A percentile compares a stretch with the other conserved stretches of the same genome.
Conservation (phyloP, 352 stramenopile species). For the Globisporangium paddicum region DNA sequence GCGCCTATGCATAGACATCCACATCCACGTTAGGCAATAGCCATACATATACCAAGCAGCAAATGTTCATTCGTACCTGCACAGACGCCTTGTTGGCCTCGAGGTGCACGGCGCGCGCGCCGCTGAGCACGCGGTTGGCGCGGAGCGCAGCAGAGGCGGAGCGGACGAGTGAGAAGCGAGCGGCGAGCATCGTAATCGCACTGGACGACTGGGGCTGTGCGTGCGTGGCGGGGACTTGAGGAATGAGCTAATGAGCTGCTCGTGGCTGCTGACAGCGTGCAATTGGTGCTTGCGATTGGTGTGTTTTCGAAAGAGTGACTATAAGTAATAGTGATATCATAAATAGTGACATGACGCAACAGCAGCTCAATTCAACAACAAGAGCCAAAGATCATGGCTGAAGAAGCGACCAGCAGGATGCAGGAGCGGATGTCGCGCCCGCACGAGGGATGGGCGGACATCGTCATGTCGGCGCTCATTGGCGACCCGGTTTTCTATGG, state of each 20-base stretch:
- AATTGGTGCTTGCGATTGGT: constrained; percentile 1
- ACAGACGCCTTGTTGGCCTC: constrained; percentile 58
- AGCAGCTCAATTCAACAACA: no score
- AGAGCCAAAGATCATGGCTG: neutral
- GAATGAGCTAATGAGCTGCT: constrained; percentile 7
- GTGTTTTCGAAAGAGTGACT: neutral
- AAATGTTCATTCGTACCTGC: constrained; percentile 23
- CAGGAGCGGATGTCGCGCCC: constrained; percentile 42
- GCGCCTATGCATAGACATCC: constrained; percentile 21
- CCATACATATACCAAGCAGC: neutral
- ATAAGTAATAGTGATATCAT: neutral
- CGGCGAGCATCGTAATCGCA: constrained; percentile 5
- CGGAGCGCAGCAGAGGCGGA: constrained; percentile 6
- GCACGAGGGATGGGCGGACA: constrained; percentile 60
- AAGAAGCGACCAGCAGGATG: constrained; percentile 23
- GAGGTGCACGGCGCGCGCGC: constrained; percentile 45
- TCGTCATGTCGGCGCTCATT: constrained; percentile 50
- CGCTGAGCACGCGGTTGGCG: constrained; percentile 9
- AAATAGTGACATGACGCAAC: neutral
- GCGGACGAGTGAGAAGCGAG: constrained; percentile 3
- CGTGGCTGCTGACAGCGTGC: constrained; percentile 2
- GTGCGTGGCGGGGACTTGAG: neutral
- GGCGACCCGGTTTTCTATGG: constrained; percentile 66
- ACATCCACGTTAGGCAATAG: neutral
- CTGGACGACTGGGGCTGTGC: neutral